A percentile compares a stretch with the other conserved stretches of the same genome.
Evolutionary conservation across 1,284 basidiomycete genomes (phyloP).

Genomic region (Amylostereum areolatum): DNA sequence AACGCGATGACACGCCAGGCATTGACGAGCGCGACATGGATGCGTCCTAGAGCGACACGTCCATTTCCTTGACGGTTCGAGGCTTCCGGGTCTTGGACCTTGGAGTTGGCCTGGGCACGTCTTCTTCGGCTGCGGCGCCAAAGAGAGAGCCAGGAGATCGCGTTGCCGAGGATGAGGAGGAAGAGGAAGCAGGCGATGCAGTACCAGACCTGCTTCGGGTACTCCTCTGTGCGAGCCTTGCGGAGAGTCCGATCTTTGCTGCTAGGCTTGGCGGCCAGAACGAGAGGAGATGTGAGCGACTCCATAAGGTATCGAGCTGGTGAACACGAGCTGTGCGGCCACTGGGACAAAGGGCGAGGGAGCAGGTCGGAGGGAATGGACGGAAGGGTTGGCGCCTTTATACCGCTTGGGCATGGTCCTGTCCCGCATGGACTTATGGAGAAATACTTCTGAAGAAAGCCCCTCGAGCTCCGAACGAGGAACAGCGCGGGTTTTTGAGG

Average conservation of each 20-base stretch:
- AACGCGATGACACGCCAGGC: conserved; percentile 42
- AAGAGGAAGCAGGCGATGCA: conserved; percentile 36
- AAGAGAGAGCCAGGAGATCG: conserved; percentile 16
- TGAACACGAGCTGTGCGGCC: too few species aligned
- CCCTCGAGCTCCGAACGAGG: too few species aligned
- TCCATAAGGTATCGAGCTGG: too few species aligned
- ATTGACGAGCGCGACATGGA: conserved; percentile 35
- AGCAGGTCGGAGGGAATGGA: too few species aligned
- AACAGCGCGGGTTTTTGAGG: too few species aligned
- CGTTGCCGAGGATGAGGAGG: conserved; percentile 32
- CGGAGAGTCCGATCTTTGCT: conserved; percentile 12
- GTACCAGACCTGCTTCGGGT: conserved; percentile 40
- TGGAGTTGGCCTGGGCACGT: conserved; percentile 2
- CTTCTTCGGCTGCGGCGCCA: conserved; percentile 13
- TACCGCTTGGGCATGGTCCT: too few species aligned
- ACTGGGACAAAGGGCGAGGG: too few species aligned
- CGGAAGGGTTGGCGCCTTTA: too few species aligned
- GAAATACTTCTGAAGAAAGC: too few species aligned
- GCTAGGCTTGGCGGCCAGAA: too few species aligned
- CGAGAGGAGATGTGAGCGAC: too few species aligned
- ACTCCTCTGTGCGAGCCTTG: conserved; percentile 15
- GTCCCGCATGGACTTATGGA: too few species aligned
- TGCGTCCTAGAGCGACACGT: conserved; percentile 19
- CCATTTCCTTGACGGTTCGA: not conserved
- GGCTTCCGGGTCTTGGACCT: not conserved